phyloP scores from a whole-genome alignment of 106 monocot species.

The Xerophyta viscosa region DNA sequence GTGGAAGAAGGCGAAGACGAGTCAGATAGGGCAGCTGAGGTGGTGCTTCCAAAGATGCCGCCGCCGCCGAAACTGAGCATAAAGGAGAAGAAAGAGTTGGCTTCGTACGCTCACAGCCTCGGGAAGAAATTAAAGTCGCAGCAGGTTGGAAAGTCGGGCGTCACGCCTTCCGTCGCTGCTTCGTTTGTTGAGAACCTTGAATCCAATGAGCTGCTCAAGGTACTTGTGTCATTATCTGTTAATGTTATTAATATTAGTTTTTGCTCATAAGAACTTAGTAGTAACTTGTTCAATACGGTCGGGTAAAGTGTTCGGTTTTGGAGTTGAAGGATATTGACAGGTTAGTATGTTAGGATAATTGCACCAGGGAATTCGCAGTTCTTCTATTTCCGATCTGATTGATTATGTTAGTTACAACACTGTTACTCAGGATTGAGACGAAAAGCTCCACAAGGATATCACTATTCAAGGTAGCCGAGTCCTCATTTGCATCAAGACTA shows the following conservation, averaged over 20 bases:
- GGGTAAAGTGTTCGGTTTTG: no score
- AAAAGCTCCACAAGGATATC: no score
- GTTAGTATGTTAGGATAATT: no score
- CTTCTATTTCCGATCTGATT: no score
- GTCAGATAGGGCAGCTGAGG: neutral
- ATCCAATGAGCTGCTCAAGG: conserved; percentile 95
- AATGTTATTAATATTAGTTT: neutral
- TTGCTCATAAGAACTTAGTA: neutral
- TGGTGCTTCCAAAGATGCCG: conserved; percentile 13
- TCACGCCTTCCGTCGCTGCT: conserved; percentile 64
- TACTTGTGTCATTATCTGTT: conserved; percentile 1
- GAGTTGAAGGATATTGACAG: no score
- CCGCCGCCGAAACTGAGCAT: conserved; percentile 47
- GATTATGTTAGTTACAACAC: no score
- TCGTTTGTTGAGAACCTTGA: conserved; percentile 81
- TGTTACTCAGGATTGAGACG: no score
- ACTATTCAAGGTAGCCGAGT: no score
- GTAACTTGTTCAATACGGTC: neutral
- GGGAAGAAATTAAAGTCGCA: conserved; percentile 92
- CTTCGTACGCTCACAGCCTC: conserved; percentile 82
- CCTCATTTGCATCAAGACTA: no score
- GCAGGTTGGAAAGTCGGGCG: conserved; percentile 90
- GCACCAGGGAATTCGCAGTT: no score
- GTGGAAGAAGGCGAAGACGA: conserved; percentile 12
- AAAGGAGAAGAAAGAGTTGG: conserved; percentile 94